Conservation (phyloP, 2,329 filamentous ascomycete genomes). For the Xylariaceae sp. region DNA sequence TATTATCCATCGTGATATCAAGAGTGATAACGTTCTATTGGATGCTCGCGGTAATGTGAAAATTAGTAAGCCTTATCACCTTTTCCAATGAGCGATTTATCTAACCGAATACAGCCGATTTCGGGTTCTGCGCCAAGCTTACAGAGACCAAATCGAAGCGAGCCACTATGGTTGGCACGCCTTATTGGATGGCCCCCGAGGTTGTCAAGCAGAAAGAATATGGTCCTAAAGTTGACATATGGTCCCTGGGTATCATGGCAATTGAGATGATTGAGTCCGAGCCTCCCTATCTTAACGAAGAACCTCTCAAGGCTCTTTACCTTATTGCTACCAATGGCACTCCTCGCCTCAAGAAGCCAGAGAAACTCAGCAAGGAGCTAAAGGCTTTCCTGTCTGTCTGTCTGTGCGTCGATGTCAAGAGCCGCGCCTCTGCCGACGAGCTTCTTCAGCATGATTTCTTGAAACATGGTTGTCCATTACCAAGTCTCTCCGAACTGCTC, state of each 20-base stretch:
- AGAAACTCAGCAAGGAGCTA: slow-evolving; percentile 96
- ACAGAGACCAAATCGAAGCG: slow-evolving; percentile 97
- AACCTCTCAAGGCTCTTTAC: slow-evolving; percentile 95
- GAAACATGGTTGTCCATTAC: slow-evolving; percentile 84
- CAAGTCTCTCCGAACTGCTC: slow-evolving; percentile 83
- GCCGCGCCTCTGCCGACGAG: slow-evolving; percentile 88
- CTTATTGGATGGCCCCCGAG: slow-evolving; percentile 99
- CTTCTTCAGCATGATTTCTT: slow-evolving; percentile 92
- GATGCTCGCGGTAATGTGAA: slow-evolving; percentile 96
- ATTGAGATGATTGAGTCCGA: slow-evolving; percentile 99
- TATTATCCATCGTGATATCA: slow-evolving; percentile 99
- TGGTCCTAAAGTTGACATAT: slow-evolving; percentile 97
- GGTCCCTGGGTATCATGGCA: slow-evolving; percentile 98
- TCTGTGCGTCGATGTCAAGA: slow-evolving; percentile 95
- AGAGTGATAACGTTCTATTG: slow-evolving; percentile 96
- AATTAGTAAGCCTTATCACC: slow-evolving; percentile 72
- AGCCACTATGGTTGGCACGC: slow-evolving; percentile 98
- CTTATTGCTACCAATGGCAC: slow-evolving; percentile 98
- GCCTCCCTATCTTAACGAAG: slow-evolving; percentile 96
- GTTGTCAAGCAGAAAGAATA: slow-evolving; percentile 99
- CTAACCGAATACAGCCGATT: slow-evolving; percentile 73
- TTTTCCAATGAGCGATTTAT: slow-evolving; percentile 41
- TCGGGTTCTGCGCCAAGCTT: slow-evolving; percentile 98
- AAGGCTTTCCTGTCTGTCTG: slow-evolving; percentile 97
- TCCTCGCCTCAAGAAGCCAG: slow-evolving; percentile 94